A percentile compares a stretch with the other conserved stretches of the same genome.
Conservation (phyloP, 75 land plant genomes). For the Chamaecyparis obtusa region DNA sequence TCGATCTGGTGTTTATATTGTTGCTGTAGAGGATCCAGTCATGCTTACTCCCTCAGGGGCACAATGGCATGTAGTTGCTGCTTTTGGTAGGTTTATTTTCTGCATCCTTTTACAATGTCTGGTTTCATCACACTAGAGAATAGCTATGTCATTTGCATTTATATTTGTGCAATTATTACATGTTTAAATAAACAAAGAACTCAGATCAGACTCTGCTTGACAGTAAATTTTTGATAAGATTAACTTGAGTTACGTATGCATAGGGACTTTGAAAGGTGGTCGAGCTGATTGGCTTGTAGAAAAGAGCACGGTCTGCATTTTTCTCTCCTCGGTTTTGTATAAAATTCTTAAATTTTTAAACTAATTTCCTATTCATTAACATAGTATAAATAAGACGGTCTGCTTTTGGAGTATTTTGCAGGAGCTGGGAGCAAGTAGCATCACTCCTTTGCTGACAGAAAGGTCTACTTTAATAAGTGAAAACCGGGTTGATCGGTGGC, state of each 20-base stretch:
- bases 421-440: conserved; percentile 82
- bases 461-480: conserved; percentile 60
- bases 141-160: background rate
- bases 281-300: conserved; percentile 97
- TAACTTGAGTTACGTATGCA: background rate
- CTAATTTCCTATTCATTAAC: background rate
- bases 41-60: conserved; percentile 38
- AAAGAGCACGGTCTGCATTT: conserved; percentile 82
- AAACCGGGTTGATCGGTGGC: conserved; percentile 64
- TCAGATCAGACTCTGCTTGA: background rate
- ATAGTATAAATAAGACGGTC: conserved; percentile 1
- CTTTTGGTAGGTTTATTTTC: conserved; percentile 58
- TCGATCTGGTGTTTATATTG: conserved; percentile 46
- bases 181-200: background rate
- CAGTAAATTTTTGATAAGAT: background rate
- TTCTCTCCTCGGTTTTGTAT: background rate
- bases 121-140: background rate
- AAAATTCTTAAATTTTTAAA: background rate
- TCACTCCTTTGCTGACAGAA: conserved; percentile 80
- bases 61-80: conserved; percentile 88
- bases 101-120: background rate
- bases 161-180: background rate
- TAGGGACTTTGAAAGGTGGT: conserved; percentile 92
- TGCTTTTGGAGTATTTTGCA: conserved; percentile 12
- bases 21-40: conserved; percentile 44